These are phyloP conservation scores for Ilyonectria robusta DNA, from an alignment of 2,329 filamentous ascomycete genomes.

Conservation along the genomic window DNA sequence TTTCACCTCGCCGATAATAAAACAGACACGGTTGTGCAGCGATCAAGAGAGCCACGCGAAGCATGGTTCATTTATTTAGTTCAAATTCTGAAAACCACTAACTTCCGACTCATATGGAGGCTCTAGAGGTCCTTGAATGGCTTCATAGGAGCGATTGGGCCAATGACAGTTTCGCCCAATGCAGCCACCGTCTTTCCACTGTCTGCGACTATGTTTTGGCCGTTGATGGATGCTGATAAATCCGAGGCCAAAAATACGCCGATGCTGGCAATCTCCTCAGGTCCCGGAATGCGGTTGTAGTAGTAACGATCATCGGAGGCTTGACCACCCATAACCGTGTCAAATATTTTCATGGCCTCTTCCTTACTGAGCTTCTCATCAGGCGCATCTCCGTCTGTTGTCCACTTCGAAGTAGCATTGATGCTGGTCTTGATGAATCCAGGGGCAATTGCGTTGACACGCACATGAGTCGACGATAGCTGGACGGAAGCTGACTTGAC, in stretches of 20 bases:
- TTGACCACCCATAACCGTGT: background rate
- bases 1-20: too few species aligned
- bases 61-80: too few species aligned
- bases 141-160: slow-evolving; percentile 14
- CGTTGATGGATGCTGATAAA: slow-evolving; percentile 30
- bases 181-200: slow-evolving; percentile 32
- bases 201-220: slow-evolving; percentile 38
- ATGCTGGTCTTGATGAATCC: slow-evolving; percentile 30
- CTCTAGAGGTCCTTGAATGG: background rate
- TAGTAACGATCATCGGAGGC: slow-evolving; percentile 21
- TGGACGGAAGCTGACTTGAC: slow-evolving; percentile 31
- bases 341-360: slow-evolving; percentile 1
- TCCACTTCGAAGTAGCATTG: background rate
- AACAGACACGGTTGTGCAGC: too few species aligned
- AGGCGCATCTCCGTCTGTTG: background rate
- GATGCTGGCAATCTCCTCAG: slow-evolving; percentile 34
- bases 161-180: slow-evolving; percentile 18
- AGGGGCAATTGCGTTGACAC: slow-evolving; percentile 34
- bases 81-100: too few species aligned
- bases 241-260: slow-evolving; percentile 37
- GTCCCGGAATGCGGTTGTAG: slow-evolving; percentile 32
- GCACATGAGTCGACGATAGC: slow-evolving; percentile 25
- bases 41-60: too few species aligned
- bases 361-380: background rate
- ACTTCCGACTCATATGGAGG: too few species aligned